Conservation (phyloP, 805 yeast genomes). For the Lachancea thermotolerans region DNA sequence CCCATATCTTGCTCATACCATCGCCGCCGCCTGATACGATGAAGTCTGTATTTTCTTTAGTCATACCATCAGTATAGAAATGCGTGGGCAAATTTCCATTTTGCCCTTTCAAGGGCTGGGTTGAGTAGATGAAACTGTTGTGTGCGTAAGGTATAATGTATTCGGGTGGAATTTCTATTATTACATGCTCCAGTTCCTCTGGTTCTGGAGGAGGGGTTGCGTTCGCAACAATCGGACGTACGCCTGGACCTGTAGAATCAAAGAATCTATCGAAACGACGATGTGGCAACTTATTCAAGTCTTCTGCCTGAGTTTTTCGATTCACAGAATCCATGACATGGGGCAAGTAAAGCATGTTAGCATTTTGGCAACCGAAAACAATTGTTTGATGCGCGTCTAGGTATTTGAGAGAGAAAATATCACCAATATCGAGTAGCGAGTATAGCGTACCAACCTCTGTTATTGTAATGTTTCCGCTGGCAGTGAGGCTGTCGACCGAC, state of each 20-base stretch:
- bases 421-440: slow-evolving; percentile 85
- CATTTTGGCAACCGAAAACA: slow-evolving; percentile 88
- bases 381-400: slow-evolving; percentile 51
- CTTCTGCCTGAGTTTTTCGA: slow-evolving; percentile 10
- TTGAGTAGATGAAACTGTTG: slow-evolving; percentile 79
- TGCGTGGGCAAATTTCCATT: slow-evolving; percentile 2
- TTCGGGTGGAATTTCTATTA: slow-evolving; percentile 60
- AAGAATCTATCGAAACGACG: slow-evolving; percentile 76
- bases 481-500: slow-evolving; percentile 42
- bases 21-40: slow-evolving; percentile 84
- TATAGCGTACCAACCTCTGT: slow-evolving; percentile 65
- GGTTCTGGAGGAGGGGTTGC: slow-evolving; percentile 6
- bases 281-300: slow-evolving; percentile 45
- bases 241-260: slow-evolving; percentile 75
- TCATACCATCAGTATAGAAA: slow-evolving; percentile 1
- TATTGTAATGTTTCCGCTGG: slow-evolving; percentile 18
- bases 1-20: slow-evolving; percentile 82
- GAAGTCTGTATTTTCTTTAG: slow-evolving; percentile 25
- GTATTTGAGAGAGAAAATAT: slow-evolving; percentile 79
- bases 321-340: slow-evolving; percentile 22
- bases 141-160: slow-evolving; percentile 80
- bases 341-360: slow-evolving; percentile 71
- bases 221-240: neutral
- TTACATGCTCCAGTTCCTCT: slow-evolving; percentile 17
- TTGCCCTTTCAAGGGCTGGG: slow-evolving; percentile 25